Conservation (phyloP, 306 rosid species). For the Benincasa hispida region DNA sequence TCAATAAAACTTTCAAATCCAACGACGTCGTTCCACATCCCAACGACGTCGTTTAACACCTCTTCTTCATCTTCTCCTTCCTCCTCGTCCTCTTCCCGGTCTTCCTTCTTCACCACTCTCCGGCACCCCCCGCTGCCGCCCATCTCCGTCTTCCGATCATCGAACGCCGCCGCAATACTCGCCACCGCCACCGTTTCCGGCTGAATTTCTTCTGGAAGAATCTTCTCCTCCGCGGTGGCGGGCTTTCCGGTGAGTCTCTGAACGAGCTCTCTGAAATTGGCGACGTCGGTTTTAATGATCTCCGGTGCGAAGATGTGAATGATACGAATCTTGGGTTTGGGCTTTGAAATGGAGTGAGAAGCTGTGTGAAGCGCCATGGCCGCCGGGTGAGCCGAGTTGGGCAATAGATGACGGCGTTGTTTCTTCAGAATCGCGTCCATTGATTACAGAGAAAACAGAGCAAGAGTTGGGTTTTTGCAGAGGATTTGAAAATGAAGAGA, state of each 20-base stretch:
- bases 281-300: slow-evolving; percentile 74
- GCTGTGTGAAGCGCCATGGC: slow-evolving; percentile 38
- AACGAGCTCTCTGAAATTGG: slow-evolving; percentile 70
- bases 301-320: slow-evolving; percentile 85
- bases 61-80: slow-evolving; percentile 8
- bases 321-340: slow-evolving; percentile 70
- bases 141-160: neutral
- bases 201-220: neutral
- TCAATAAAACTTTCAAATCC: slow-evolving; percentile 64
- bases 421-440: slow-evolving; percentile 35
- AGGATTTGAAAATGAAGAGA: neutral
- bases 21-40: slow-evolving; percentile 25
- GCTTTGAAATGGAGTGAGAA: slow-evolving; percentile 46
- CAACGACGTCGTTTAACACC: neutral
- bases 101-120: slow-evolving; percentile 22
- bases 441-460: no score
- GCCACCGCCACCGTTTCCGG: neutral
- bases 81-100: neutral
- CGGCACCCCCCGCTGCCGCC: neutral
- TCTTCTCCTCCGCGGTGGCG: slow-evolving; percentile 1
- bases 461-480: no score
- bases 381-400: slow-evolving; percentile 5
- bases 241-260: slow-evolving; percentile 84
- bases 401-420: slow-evolving; percentile 5
- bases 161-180: neutral